A percentile compares a stretch with the other conserved stretches of the same genome.
Conservation (phyloP, 2,329 filamentous ascomycete species). For the Volutella citrinella region DNA sequence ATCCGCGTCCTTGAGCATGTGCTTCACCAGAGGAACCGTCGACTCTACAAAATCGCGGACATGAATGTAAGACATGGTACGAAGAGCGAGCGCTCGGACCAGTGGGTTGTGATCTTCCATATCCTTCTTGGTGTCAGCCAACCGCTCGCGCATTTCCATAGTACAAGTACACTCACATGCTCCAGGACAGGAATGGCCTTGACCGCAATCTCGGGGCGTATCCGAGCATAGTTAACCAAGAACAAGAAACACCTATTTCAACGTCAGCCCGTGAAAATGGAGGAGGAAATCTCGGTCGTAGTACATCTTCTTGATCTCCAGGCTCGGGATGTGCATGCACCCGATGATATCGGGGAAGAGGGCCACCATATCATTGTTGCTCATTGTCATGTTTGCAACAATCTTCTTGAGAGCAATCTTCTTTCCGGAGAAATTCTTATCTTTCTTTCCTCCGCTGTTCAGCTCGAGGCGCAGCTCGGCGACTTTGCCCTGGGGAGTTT, state of each 20-base stretch:
- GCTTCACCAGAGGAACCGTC: conserved; percentile 79
- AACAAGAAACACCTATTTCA: conserved; percentile 97
- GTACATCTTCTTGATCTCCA: conserved; percentile 99
- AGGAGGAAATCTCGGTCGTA: too few relatives aligned
- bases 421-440: conserved; percentile 92
- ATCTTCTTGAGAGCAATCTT: conserved; percentile 99
- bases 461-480: conserved; percentile 94
- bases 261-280: too few relatives aligned
- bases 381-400: conserved; percentile 99
- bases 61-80: conserved; percentile 97
- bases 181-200: conserved; percentile 88
- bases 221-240: conserved; percentile 92
- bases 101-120: conserved; percentile 92
- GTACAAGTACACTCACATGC: too few relatives aligned
- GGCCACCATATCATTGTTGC: conserved; percentile 99
- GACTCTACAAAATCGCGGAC: conserved; percentile 94
- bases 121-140: conserved; percentile 55
- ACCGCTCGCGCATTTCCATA: too few relatives aligned
- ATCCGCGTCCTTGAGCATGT: conserved; percentile 78
- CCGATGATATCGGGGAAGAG: conserved; percentile 92
- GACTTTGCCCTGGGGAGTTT: conserved; percentile 86
- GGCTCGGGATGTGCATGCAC: conserved; percentile 90
- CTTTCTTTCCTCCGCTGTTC: conserved; percentile 92
- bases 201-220: conserved; percentile 89
- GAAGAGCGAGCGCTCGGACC: conserved; percentile 84